Percentiles rank a stretch among this genome's conserved stretches.
Conservation (phyloP, 1,284 basidiomycete genomes). For the Sanguinoderma infundibulare region DNA sequence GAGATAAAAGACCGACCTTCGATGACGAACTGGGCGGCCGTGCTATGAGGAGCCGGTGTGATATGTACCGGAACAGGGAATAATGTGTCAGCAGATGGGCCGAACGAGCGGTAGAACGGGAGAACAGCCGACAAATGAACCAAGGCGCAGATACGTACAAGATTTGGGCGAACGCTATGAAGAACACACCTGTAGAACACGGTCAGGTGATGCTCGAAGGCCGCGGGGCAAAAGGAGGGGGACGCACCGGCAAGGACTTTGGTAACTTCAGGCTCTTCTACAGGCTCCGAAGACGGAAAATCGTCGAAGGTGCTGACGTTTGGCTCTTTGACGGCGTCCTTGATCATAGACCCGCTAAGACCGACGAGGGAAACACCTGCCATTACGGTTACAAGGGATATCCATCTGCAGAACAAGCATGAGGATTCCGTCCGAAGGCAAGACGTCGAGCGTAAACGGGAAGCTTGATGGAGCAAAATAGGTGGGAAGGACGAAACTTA, state of each 20-base stretch:
- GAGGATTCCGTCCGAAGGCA: conserved; percentile 6
- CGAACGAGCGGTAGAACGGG: neutral
- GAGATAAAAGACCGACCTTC: conserved; percentile 66
- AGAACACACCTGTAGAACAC: conserved; percentile 69
- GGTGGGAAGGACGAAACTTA: conserved; percentile 26
- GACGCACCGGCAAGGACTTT: conserved; percentile 68
- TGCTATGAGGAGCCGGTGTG: conserved; percentile 48
- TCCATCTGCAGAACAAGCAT: conserved; percentile 65
- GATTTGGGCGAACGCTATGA: conserved; percentile 96
- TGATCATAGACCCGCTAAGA: conserved; percentile 86
- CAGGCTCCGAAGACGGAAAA: conserved; percentile 41
- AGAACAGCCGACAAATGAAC: neutral
- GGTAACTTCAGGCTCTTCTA: conserved; percentile 61
- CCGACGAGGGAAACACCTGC: conserved; percentile 91
- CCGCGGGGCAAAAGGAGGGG: conserved; percentile 10
- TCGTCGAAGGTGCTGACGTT: conserved; percentile 22
- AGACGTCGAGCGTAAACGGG: neutral
- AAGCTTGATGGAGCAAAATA: conserved; percentile 19
- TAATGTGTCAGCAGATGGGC: conserved; percentile 15
- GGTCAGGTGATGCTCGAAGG: conserved; percentile 14
- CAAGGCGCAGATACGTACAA: conserved; percentile 64
- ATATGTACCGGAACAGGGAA: conserved; percentile 8
- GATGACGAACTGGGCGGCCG: conserved; percentile 92
- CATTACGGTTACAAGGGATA: conserved; percentile 91
- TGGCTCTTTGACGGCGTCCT: conserved; percentile 65